A percentile compares a stretch with the other conserved stretches of the same genome.
Conservation (phyloP, 148 eudicot genomes). For the Chenopodium suecicum region DNA sequence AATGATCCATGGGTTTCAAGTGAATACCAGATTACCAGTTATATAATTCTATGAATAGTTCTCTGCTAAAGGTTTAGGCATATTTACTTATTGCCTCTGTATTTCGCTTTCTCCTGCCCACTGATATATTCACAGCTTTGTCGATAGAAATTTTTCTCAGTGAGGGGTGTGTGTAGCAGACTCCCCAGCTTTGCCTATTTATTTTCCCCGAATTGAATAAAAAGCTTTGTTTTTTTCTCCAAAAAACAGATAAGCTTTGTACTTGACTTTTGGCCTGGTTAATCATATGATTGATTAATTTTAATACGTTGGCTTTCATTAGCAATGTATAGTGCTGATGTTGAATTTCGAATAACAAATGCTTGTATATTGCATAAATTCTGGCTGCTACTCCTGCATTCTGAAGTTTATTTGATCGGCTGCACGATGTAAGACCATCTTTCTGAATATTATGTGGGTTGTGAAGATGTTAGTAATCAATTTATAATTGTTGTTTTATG, state of each 20-base stretch:
- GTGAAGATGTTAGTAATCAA: neutral
- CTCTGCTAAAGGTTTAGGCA: neutral
- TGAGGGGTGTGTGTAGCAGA: neutral
- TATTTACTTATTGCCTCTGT: neutral
- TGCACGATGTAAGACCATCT: too few relatives aligned
- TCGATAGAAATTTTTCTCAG: neutral
- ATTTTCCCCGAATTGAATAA: neutral
- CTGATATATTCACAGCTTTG: neutral
- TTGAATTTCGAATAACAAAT: too few relatives aligned
- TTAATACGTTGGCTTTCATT: neutral
- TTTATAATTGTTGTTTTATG: neutral
- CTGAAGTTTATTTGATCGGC: too few relatives aligned
- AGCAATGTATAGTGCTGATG: neutral
- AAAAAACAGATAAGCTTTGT: neutral
- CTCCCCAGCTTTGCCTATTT: neutral
- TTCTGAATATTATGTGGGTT: too few relatives aligned
- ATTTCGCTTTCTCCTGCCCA: neutral
- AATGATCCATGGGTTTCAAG: neutral
- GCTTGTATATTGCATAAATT: too few relatives aligned
- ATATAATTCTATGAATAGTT: neutral
- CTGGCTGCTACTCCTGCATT: too few relatives aligned
- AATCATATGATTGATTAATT: neutral
- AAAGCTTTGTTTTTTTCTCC: too few relatives aligned
- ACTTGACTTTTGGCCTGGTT: neutral
- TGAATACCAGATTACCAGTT: neutral